These are phyloP conservation scores for Periconia macrospinosa DNA, from an alignment of 2,329 filamentous ascomycete species.

Conservation along the genomic window DNA sequence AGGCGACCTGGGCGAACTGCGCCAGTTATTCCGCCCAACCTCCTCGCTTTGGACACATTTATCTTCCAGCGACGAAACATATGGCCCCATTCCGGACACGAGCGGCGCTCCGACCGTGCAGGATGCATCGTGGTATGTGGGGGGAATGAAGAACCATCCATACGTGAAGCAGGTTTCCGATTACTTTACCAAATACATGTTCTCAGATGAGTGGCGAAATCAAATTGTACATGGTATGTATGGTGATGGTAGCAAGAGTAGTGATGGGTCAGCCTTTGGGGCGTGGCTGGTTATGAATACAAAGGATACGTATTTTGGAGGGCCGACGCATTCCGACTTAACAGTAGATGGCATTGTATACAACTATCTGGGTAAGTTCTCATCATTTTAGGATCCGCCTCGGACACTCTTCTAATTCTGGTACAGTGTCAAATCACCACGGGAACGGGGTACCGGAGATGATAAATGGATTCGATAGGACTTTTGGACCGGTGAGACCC, in stretches of 20 bases:
- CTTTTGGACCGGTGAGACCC: constrained; percentile 57
- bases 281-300: constrained; percentile 68
- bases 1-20: constrained; percentile 62
- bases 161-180: constrained; percentile 61
- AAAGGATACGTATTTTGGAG: constrained; percentile 64
- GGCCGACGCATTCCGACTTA: constrained; percentile 64
- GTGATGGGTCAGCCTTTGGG: constrained; percentile 58
- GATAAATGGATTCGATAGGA: constrained; percentile 65
- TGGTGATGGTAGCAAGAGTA: constrained; percentile 54
- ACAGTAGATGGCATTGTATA: constrained; percentile 67
- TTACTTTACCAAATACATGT: constrained; percentile 70
- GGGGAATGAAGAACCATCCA: constrained; percentile 56
- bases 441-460: constrained; percentile 66
- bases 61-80: constrained; percentile 58
- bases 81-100: constrained; percentile 55
- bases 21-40: constrained; percentile 64
- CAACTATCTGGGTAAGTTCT: constrained; percentile 51
- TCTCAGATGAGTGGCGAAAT: constrained; percentile 60
- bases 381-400: neutral
- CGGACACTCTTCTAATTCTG: constrained; percentile 54
- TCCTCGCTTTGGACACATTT: constrained; percentile 64
- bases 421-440: constrained; percentile 58
- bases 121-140: constrained; percentile 66
- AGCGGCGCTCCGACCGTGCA: constrained; percentile 56
- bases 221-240: constrained; percentile 61